Evolutionary conservation across 2,329 filamentous ascomycete species (phyloP).

Genomic region (Aspergillus hortae): DNA sequence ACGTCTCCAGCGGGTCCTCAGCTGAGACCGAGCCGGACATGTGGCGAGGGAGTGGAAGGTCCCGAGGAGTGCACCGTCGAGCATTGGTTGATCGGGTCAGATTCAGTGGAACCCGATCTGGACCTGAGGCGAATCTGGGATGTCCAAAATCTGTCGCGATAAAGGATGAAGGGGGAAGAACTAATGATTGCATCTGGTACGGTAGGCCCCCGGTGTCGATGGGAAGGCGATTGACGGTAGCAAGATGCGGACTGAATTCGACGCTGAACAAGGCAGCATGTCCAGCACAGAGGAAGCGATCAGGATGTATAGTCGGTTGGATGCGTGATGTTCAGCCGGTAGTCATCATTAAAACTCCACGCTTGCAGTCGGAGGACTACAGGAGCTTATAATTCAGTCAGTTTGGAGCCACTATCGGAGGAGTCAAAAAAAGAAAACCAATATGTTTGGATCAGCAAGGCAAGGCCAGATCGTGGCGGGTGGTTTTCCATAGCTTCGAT

Average conservation of each 20-base stretch:
- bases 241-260: conserved; percentile 16
- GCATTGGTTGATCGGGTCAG: conserved; percentile 34
- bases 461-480: conserved; percentile 35
- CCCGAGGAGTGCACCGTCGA: conserved; percentile 37
- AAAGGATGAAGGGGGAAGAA: conserved; percentile 37
- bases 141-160: conserved; percentile 35
- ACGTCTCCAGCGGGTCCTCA: conserved; percentile 35
- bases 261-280: conserved; percentile 26
- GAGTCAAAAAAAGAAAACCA: conserved; percentile 34
- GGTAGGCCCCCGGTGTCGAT: conserved; percentile 8
- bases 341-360: conserved; percentile 21
- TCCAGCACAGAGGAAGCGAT: conserved; percentile 17
- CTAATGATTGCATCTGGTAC: conserved; percentile 40
- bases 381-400: conserved; percentile 34
- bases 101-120: conserved; percentile 33
- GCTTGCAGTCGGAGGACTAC: conserved; percentile 18
- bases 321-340: conserved; percentile 21
- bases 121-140: conserved; percentile 30
- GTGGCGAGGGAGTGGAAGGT: conserved; percentile 38
- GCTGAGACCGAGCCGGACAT: conserved; percentile 42
- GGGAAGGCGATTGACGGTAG: conserved; percentile 21
- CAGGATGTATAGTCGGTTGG: conserved; percentile 13
- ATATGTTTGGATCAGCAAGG: conserved; percentile 32
- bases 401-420: conserved; percentile 31
- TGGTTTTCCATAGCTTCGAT: conserved; percentile 35